Base-by-base conservation (phyloP, 768 basidiomycete genomes). In the Lactarius deliciosus region DNA sequence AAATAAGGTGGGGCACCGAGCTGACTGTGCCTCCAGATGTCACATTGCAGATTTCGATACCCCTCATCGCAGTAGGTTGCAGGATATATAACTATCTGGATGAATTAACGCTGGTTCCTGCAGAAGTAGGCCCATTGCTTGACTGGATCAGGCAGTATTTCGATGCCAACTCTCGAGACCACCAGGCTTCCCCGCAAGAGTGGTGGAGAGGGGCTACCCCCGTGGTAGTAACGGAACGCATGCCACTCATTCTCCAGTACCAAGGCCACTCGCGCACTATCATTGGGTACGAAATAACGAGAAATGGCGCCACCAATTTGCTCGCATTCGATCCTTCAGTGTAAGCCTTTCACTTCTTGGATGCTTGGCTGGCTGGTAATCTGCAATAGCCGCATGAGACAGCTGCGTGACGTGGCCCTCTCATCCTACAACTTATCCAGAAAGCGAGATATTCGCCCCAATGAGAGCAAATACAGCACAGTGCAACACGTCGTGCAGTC, bases 231-330 rank as follows among this genome's bases (percentile, higher is more conserved):
- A 88, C 90, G 0, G 76, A 84, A 25, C 86, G 83, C 71, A 87
- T 93, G 84, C 94, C 94, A 10, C 73, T 97, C 36, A 88, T 96
- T 53, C 78, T 96, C 59, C 89, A 96, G 79, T 87, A 92, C 72
- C 75, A 81, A 8, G 92, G 93, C 0, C 94, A 97, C 77, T 97
- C 94, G n/a, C 78, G 90, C 30, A 89, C 89, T 5, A 86, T 97
- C 15, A 82, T 97, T 3, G 94, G 94, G 1, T 95, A 90, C 71
- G 92, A 96, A 75, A 76, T 87, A 45, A 80, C 79, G 61, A 84
- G 81, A 70, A 79, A 79, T 18, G 88, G 86, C 8, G 75, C 78
- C 15, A 79, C 84, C 45, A 88, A 85, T 69, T 80, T 97, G 10
- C 79, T 96, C 16, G 79, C 83, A 8, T 92, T 94, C 69, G 92